Conservation (phyloP, 345 rosid genomes). For the Citrus hindsii region DNA sequence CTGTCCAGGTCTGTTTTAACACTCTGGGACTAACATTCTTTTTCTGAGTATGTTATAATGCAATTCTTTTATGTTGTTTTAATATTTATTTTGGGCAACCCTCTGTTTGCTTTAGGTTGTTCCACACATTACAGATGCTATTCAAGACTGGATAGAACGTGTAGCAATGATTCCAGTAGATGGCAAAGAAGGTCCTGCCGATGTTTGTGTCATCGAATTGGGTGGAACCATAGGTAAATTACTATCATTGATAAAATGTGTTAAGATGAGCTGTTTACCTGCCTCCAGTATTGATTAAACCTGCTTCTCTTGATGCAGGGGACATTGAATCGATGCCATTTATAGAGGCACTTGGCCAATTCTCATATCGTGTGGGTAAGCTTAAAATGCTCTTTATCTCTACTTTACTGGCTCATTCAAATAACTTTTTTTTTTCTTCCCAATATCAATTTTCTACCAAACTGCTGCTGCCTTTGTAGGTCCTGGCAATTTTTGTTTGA, state of each 20-base stretch:
- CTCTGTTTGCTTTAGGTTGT: conserved; percentile 55
- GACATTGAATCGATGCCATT: conserved; percentile 98
- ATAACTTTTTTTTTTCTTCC: background rate
- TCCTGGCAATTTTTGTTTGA: conserved; percentile 86
- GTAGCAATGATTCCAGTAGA: conserved; percentile 83
- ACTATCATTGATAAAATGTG: background rate
- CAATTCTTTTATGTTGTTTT: background rate
- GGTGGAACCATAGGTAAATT: conserved; percentile 93
- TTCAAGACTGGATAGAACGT: conserved; percentile 96
- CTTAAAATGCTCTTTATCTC: background rate
- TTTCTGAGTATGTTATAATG: background rate
- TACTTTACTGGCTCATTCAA: background rate
- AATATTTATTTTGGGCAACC: conserved; percentile 5
- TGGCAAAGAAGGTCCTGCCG: conserved; percentile 82
- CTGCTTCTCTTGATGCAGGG: conserved; percentile 42
- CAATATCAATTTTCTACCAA: background rate
- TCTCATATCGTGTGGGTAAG: conserved; percentile 90
- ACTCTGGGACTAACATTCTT: background rate
- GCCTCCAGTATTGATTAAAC: background rate
- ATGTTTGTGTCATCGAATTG: conserved; percentile 94
- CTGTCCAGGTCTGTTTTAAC: conserved; percentile 68
- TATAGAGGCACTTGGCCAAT: conserved; percentile 95
- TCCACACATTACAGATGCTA: conserved; percentile 94
- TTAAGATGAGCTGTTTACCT: background rate
- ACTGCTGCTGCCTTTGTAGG: conserved; percentile 52